phyloP scores from a whole-genome alignment of 192 early-diverging fungal species.

The Backusella australiensis region DNA sequence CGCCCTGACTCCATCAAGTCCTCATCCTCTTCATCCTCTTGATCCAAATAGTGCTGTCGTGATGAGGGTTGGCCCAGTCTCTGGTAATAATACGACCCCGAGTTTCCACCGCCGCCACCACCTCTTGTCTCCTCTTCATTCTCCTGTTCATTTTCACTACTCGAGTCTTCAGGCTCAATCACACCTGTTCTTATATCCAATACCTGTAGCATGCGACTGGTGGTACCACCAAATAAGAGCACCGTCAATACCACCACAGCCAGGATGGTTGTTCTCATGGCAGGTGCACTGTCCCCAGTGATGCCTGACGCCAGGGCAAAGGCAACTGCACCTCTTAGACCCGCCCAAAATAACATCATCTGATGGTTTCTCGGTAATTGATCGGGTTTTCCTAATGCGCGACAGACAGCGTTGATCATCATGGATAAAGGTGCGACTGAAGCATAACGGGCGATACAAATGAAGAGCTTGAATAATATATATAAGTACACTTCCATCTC shows the following conservation, averaged over 20 bases:
- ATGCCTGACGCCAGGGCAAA: conserved; percentile 91
- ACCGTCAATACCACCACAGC: conserved; percentile 92
- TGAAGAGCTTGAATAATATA: conserved; percentile 54
- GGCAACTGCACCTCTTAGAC: conserved; percentile 93
- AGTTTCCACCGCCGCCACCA: not conserved
- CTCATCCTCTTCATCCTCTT: conserved; percentile 3
- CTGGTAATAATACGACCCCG: not conserved
- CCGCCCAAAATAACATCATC: conserved; percentile 96
- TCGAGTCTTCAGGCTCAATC: conserved; percentile 43
- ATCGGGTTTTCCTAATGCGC: conserved; percentile 47
- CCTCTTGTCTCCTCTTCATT: not conserved
- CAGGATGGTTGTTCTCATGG: conserved; percentile 86
- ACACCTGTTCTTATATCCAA: conserved; percentile 79
- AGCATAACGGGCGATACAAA: conserved; percentile 83
- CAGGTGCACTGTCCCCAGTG: conserved; percentile 59
- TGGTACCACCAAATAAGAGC: conserved; percentile 90
- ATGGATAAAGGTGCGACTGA: conserved; percentile 83
- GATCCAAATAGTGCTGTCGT: not conserved
- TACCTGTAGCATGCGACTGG: conserved; percentile 73
- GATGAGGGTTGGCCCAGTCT: not conserved
- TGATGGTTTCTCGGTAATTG: conserved; percentile 66
- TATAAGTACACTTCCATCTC: not conserved
- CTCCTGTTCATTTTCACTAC: conserved; percentile 46
- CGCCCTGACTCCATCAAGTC: conserved; percentile 7
- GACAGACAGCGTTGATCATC: conserved; percentile 74